Percentiles rank a stretch among this genome's conserved stretches.
Evolutionary conservation across 2,329 filamentous ascomycete genomes (phyloP).

Genomic region (Botrytis cinerea): DNA sequence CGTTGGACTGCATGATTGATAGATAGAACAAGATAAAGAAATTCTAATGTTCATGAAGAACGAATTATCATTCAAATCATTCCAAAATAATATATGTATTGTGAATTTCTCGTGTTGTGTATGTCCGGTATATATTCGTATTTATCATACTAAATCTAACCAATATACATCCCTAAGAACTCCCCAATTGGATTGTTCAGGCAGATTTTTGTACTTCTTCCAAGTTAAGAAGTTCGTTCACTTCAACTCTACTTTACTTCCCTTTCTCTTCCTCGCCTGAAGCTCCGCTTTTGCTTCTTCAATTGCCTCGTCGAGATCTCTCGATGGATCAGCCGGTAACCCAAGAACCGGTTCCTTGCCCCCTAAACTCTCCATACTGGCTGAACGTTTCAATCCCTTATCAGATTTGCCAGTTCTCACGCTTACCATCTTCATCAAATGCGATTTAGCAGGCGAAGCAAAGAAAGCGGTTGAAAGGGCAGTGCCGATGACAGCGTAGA

Average conservation of each 20-base stretch:
- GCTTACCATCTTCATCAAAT: slow-evolving; percentile 60
- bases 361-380: slow-evolving; percentile 59
- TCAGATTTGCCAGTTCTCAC: slow-evolving; percentile 51
- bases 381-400: slow-evolving; percentile 48
- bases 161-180: neutral
- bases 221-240: slow-evolving; percentile 54
- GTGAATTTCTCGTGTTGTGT: neutral
- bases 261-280: slow-evolving; percentile 39
- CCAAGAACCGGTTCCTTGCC: slow-evolving; percentile 69
- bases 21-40: neutral
- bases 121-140: neutral
- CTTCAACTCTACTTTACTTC: slow-evolving; percentile 22
- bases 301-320: slow-evolving; percentile 67
- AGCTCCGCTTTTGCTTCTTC: slow-evolving; percentile 55
- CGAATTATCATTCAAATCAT: neutral
- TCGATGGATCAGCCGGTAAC: slow-evolving; percentile 72
- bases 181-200: slow-evolving; percentile 87
- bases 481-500: slow-evolving; percentile 76
- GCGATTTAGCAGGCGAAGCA: slow-evolving; percentile 70
- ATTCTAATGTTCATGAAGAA: slow-evolving; percentile 10
- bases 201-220: slow-evolving; percentile 85
- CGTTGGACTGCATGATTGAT: neutral
- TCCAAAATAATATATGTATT: neutral
- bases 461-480: slow-evolving; percentile 71
- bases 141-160: neutral